Evolutionary conservation across 257 asterid genomes (phyloP), one percentile per base, ranked within the genome.

Genomic region (Forsythia viridissima): DNA sequence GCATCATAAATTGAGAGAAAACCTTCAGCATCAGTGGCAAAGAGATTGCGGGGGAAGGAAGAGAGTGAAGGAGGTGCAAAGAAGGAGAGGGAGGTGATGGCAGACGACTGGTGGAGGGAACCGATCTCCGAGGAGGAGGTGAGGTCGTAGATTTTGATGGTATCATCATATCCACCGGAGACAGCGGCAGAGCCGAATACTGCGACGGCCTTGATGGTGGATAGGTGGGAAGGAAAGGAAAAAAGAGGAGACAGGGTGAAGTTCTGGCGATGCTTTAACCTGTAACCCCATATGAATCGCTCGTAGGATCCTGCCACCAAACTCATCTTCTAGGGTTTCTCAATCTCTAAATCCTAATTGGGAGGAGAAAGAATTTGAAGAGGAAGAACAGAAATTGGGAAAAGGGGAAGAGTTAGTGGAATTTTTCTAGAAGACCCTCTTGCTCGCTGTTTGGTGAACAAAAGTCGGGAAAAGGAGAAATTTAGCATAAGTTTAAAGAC

Each of bases 221-320:
- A 89, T 80, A 92, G 96, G 76, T 93, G 99, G 74, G 98, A 87
- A n/a, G 98, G 99, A 88, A 91, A 95, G 86, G 98, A 87, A 87
- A 95, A 95, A 71, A 90, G 91, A 0, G 92, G 97, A 39, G 80
- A 43, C 5, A 94, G 87, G 71, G 86, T 37, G 21, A 84, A 76
- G 18, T 90, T 72, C 0, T 83, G 43, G 59, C 90, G 39, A 72
- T 79, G 52, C 52, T 89, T 86, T 6, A 93, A 74, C 38, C 80
- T 88, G 95, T 86, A 95, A 16, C 99, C 99, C 99, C 99, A 95
- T 15, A 95, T 84, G 91, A 93, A 95, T 3, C 96, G 89, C 90
- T 95, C 99, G 80, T 95, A 95, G 2, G 99, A 95, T 37, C 99
- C 99, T 2, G 99, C 99, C 0, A 95, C 87, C 73, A 95, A 76